Evolutionary conservation across 2,329 filamentous ascomycete species (phyloP), one percentile per base, ranked within the genome.

Genomic region (Macrophomina tecta): DNA sequence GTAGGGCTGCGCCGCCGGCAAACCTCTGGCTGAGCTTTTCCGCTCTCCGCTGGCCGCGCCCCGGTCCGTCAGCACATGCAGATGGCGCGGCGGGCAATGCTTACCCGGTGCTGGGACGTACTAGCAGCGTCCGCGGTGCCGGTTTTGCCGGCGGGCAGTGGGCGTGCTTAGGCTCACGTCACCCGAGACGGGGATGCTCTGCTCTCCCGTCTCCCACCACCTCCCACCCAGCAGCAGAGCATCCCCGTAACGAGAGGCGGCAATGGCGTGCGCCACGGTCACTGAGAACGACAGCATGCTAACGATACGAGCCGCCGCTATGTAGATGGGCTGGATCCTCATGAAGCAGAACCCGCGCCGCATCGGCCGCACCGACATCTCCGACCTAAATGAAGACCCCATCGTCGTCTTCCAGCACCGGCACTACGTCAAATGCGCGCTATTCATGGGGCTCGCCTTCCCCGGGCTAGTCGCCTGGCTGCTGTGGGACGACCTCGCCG

Each of bases 271-370:
- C 23, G 23, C 3, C 23, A 23, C 23, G 23, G 23, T 23, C 23
- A 23, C 23, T 23, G 23, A 38, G 36, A 7, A 38, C 7, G 11
- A 64, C 90, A 93, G 18, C 6, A 32, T 14, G 48, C 82, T 53
- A 16, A 32, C 40, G 36, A 16, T 4, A 18, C 28, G 3, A 12
- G 3, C 32, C 12, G 7, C 5, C 6, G 6, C n/a, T 2, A 34
- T 7, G 12, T n/a, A 65, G 63, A 83, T 96, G 67, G 92, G 92
- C 74, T 96, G 92, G 92, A 95, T 96, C 91, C 81, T 96, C 75
- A 89, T 96, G 86, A 94, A 94, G 86, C 92, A 96, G 83, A 94
- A 96, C 83, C 91, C 92, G 71, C 94, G 94, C 86, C 87, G 90
- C 69, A 92, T 93, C 74, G 93, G 93, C 75, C 91, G 92, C 69